Evolutionary conservation across 2,329 filamentous ascomycete species (phyloP), one percentile per base, ranked within the genome.

Genomic region (Ophiostoma sp.): DNA sequence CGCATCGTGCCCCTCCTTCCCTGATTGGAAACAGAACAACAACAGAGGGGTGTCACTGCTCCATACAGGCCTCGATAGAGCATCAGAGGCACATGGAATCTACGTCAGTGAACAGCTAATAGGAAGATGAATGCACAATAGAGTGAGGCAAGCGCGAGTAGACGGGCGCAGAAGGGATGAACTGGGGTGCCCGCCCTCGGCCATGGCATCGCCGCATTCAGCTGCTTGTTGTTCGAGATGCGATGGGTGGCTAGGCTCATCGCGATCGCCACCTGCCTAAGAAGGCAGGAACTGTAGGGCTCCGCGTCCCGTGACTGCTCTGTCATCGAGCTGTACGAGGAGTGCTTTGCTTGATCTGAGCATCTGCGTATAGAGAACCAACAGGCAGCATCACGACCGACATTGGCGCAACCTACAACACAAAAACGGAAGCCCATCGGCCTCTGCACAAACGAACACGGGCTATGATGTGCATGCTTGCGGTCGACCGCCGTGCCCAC

Each of bases 1-100:
- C 8, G 27, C 27, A 55, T 41, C 16, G n/a, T 69, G 69, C 69
- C 69, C 69, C 69, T 70, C 69, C 69, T 68, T 68, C 69, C 67
- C 41, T 68, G 69, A 62, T 65, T 66, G 69, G 68, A 42, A 63
- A 27, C 27, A 27, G 38, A 16, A 8, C 36, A 40, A 63, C 40
- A 40, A 42, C 55, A 9, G 55, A 60, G 55, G 55, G 55, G 55
- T 60, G 27, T 27, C 27, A 27, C 27, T 27, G 11, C 7, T 44
- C 6, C 7, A 44, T 8, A 12, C 42, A 44, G 42, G 42, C 42
- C 42, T 44, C 42, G 3, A 60, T 11, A 11, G 52, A 18, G 49
- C 49, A 55, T n/a, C 16, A 8, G 49, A 7, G 7, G n/a, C 49
- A 18, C 8, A 36, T 9, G 27, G 49, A 27, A 18, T 9, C 8